Evolutionary conservation across 2,329 filamentous ascomycete genomes (phyloP).

Genomic region (Microdochium bolleyi): DNA sequence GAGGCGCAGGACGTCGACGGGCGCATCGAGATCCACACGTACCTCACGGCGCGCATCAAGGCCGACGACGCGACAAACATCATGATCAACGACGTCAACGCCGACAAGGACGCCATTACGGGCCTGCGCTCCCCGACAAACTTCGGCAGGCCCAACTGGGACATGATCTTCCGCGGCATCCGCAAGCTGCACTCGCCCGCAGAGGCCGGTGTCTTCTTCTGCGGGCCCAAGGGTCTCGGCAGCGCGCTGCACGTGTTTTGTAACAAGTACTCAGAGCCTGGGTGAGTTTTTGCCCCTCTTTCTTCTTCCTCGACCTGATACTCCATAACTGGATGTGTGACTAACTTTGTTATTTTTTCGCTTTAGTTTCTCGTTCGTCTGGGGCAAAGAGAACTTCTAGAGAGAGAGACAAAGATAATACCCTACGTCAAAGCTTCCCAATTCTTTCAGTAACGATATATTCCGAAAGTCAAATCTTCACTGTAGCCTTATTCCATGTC

Average conservation of each 20-base stretch:
- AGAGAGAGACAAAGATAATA: not conserved
- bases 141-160: constrained; percentile 83
- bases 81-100: constrained; percentile 85
- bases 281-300: constrained; percentile 41
- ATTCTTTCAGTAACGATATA: not conserved
- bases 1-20: constrained; percentile 79
- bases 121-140: constrained; percentile 76
- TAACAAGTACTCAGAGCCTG: constrained; percentile 81
- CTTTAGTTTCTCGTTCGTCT: constrained; percentile 14
- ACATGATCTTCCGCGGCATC: constrained; percentile 81
- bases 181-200: constrained; percentile 68
- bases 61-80: constrained; percentile 81
- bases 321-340: constrained; percentile 6
- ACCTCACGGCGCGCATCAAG: constrained; percentile 82
- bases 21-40: constrained; percentile 83
- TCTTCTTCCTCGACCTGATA: not conserved
- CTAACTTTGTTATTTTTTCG: constrained; percentile 5
- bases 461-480: too few species aligned
- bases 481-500: too few species aligned
- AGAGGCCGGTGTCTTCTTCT: constrained; percentile 77
- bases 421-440: not conserved
- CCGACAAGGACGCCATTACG: constrained; percentile 77
- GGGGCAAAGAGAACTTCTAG: constrained; percentile 20
- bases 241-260: constrained; percentile 74
- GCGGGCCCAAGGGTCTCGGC: constrained; percentile 72